Percentiles rank a stretch among this genome's conserved stretches.
Conservation (phyloP, 768 basidiomycete species). For the Imleria badia region DNA sequence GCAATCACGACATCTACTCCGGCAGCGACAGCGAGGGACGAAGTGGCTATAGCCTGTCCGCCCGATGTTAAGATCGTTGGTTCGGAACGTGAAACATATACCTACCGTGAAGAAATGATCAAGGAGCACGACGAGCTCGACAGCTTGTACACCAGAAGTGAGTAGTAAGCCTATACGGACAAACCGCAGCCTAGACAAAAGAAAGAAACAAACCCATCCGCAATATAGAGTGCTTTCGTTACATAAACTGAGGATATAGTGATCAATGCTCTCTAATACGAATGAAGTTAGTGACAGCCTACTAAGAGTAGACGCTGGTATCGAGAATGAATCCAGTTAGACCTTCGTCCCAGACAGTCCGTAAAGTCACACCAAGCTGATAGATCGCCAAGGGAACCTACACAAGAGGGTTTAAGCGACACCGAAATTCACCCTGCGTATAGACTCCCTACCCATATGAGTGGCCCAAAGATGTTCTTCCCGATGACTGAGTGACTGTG, state of each 20-base stretch:
- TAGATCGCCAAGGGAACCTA: slow-evolving; percentile 1
- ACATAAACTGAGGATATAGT: neutral
- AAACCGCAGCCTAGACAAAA: neutral
- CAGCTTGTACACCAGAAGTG: neutral
- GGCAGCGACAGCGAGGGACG: neutral
- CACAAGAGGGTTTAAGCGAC: neutral
- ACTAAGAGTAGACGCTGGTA: slow-evolving; percentile 6
- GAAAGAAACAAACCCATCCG: slow-evolving; percentile 1
- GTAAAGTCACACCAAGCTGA: slow-evolving; percentile 9
- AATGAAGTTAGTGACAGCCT: neutral
- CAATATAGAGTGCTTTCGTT: neutral
- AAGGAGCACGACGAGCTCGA: neutral
- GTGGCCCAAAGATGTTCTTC: slow-evolving; percentile 1
- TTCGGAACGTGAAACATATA: neutral
- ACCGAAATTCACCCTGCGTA: neutral
- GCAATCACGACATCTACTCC: slow-evolving; percentile 7
- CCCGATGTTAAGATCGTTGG: neutral
- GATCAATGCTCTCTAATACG: neutral
- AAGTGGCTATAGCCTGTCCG: neutral
- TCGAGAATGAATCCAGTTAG: neutral
- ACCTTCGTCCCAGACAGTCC: too few species aligned
- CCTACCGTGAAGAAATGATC: neutral
- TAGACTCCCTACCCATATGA: slow-evolving; percentile 12
- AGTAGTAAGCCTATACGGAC: neutral
- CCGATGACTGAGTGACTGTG: slow-evolving; percentile 3